A percentile compares a stretch with the other conserved stretches of the same genome.
These are phyloP conservation scores for Penicillium flavigenum DNA, from an alignment of 495 filamentous ascomycete species.

Conservation along the genomic window DNA sequence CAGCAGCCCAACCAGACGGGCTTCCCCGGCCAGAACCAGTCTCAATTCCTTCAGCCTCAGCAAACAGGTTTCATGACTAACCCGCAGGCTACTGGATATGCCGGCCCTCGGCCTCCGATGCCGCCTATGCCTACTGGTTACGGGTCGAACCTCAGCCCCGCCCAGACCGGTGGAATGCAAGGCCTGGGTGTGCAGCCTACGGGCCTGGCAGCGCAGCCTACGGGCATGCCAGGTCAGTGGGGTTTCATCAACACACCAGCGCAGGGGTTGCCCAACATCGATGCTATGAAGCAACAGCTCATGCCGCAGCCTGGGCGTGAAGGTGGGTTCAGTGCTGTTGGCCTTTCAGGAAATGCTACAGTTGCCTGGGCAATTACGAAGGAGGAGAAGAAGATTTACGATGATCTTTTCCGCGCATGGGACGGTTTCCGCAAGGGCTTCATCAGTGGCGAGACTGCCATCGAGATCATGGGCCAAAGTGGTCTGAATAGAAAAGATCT, in stretches of 20 bases:
- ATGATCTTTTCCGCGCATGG: slow-evolving; percentile 94
- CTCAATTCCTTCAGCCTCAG: slow-evolving; percentile 45
- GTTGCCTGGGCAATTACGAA: slow-evolving; percentile 99
- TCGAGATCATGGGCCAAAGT: slow-evolving; percentile 97
- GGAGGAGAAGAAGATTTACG: slow-evolving; percentile 96
- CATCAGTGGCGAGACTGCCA: slow-evolving; percentile 88
- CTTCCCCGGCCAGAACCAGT: slow-evolving; percentile 42
- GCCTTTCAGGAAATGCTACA: slow-evolving; percentile 87
- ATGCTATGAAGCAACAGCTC: slow-evolving; percentile 90
- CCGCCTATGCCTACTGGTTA: slow-evolving; percentile 93
- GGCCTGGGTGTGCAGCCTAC: slow-evolving; percentile 39
- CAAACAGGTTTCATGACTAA: slow-evolving; percentile 52
- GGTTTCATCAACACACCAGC: slow-evolving; percentile 93
- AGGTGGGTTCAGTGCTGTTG: slow-evolving; percentile 83
- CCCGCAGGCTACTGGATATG: slow-evolving; percentile 62
- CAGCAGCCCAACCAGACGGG: slow-evolving; percentile 46
- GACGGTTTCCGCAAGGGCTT: slow-evolving; percentile 93
- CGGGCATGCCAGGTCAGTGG: slow-evolving; percentile 95
- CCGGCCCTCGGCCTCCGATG: slow-evolving; percentile 82
- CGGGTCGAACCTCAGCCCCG: slow-evolving; percentile 63
- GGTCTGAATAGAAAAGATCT: slow-evolving; percentile 86
- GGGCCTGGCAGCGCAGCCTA: slow-evolving; percentile 88
- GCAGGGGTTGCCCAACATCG: slow-evolving; percentile 87
- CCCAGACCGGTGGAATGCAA: slow-evolving; percentile 50
- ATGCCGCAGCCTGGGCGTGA: slow-evolving; percentile 97